Conservation (phyloP, 129 eudicot genomes). For the Flaveria ramosissima region DNA sequence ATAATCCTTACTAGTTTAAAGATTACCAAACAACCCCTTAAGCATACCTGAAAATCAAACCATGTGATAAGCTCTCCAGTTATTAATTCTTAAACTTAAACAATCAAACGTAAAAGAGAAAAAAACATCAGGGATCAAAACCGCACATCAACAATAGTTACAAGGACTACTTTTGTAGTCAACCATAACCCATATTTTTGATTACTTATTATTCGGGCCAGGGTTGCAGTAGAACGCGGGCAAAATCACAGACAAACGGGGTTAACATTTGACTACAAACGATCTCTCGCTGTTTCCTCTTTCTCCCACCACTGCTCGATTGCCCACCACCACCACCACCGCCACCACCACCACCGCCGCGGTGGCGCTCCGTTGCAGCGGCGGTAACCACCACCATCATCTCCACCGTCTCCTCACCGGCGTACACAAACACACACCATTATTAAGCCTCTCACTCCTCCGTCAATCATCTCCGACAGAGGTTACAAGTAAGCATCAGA, state of each 20-base stretch:
- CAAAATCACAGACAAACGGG: conserved; percentile 38
- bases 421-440: conserved; percentile 11
- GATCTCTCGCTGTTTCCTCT: conserved; percentile 23
- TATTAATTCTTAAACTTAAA: too few species aligned
- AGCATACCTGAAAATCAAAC: too few species aligned
- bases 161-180: background rate
- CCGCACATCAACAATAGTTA: background rate
- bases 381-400: conserved; percentile 24
- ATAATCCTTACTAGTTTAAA: too few species aligned
- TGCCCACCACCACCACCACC: conserved; percentile 29
- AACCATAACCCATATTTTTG: too few species aligned
- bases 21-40: too few species aligned
- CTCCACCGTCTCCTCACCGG: background rate
- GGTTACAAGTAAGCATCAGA: conserved; percentile 14
- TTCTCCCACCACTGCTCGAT: conserved; percentile 33
- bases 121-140: background rate
- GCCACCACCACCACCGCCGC: conserved; percentile 32
- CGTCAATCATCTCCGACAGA: background rate
- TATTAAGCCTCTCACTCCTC: conserved; percentile 19
- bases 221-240: conserved; percentile 40
- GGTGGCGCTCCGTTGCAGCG: conserved; percentile 38
- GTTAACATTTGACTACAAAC: conserved; percentile 34
- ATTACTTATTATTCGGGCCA: conserved; percentile 31
- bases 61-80: too few species aligned
- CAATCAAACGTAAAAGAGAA: background rate